phyloP scores from a whole-genome alignment of 192 early-diverging fungal genomes.

The Coemansia sp. region DNA sequence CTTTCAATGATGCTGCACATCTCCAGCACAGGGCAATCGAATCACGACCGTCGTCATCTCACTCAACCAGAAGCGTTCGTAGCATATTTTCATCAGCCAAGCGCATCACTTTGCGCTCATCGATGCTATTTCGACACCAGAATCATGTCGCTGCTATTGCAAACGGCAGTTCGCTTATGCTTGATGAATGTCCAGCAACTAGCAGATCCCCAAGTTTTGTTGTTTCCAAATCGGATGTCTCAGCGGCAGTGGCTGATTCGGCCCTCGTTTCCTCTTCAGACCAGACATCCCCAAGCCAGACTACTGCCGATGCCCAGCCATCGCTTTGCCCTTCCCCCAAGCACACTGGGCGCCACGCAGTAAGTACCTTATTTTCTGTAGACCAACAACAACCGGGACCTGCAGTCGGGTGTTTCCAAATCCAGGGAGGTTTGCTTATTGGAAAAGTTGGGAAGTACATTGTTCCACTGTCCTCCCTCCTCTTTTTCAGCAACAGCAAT shows the following conservation, averaged over 20 bases:
- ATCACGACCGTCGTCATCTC: slow-evolving; percentile 31
- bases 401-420: not conserved
- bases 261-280: not conserved
- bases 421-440: not conserved
- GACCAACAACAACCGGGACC: not conserved
- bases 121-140: slow-evolving; percentile 29
- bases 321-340: slow-evolving; percentile 5
- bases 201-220: not conserved
- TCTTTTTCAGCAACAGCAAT: not conserved
- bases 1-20: not conserved
- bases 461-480: not conserved
- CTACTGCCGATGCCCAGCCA: slow-evolving; percentile 1
- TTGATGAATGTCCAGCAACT: slow-evolving; percentile 4
- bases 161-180: slow-evolving; percentile 6
- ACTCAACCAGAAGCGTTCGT: slow-evolving; percentile 37
- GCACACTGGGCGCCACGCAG: slow-evolving; percentile 17
- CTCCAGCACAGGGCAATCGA: not conserved
- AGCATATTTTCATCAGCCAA: slow-evolving; percentile 43
- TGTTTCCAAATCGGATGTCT: not conserved
- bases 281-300: not conserved
- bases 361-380: slow-evolving; percentile 19
- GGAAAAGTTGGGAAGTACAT: not conserved
- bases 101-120: slow-evolving; percentile 36
- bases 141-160: slow-evolving; percentile 10
- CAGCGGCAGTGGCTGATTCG: not conserved